phyloP scores from a whole-genome alignment of 176 grass and related monocot species.

The Oryza coarctata region DNA sequence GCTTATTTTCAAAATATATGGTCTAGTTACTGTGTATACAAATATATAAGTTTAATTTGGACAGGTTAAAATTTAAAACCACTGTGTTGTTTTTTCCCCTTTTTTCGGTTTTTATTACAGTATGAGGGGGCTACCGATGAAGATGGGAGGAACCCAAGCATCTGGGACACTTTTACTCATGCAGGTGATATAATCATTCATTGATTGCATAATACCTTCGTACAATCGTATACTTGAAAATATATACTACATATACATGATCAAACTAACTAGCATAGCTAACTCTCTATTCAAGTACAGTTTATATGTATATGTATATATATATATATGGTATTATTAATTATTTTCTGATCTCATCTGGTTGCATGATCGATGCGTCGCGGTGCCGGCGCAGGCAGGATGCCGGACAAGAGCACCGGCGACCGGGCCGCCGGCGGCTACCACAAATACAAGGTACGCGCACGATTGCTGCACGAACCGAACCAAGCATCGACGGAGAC shows the following conservation, averaged over 20 bases:
- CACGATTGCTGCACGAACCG: no score
- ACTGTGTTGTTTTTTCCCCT: no score
- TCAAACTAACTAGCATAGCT: no score
- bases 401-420: conserved; percentile 73
- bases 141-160: conserved; percentile 66
- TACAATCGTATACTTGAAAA: background rate
- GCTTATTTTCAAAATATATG: background rate
- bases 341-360: background rate
- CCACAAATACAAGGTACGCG: conserved; percentile 83
- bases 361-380: background rate
- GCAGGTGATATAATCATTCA: conserved; percentile 28
- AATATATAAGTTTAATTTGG: background rate
- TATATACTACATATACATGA: background rate
- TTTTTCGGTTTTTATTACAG: conserved; percentile 26
- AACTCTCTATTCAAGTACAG: background rate
- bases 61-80: background rate
- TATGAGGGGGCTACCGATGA: conserved; percentile 67
- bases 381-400: conserved; percentile 56
- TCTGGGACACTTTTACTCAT: conserved; percentile 81
- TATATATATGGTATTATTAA: no score
- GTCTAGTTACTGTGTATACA: background rate
- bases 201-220: no score
- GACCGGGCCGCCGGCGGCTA: conserved; percentile 62
- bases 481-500: no score
- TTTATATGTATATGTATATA: background rate